Evolutionary conservation across 176 grass and related monocot genomes (phyloP), one percentile per base, ranked within the genome.

Genomic region (Triticum timopheevii): DNA sequence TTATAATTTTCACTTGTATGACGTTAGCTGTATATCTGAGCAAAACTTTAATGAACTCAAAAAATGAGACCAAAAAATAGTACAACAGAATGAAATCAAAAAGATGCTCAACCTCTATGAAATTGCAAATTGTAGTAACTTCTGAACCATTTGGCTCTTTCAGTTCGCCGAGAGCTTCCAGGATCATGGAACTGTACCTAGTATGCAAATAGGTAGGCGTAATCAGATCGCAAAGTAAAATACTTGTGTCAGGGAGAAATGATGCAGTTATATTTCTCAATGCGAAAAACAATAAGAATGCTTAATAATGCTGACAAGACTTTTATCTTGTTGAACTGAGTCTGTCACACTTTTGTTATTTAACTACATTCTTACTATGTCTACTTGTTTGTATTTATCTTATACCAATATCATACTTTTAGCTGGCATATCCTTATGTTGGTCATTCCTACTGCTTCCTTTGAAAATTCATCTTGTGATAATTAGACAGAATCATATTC

Each of bases 121-220:
- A 92, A 67, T 68, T 65, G 77, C 10, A 85, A 79, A 99, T 96
- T 79, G 88, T 79, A 69, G 38, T 44, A 83, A 94, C 62, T 23
- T 93, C 92, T 84, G 89, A 87, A 82, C 97, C 97, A 81, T 93
- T 91, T 78, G 94, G 97, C 50, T 99, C 94, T 44, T 94, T 92
- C 73, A 99, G 73, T 75, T 87, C 87, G 24, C 33, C 76, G 66
- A 99, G 88, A 74, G 92, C 97, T 91, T 99, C 94, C 5, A 99
- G 59, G 83, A 99, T 91, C 84, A 96, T 88, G 20, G 87, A 71
- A 92, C 85, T 84, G 25, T 95, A 98, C 90, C 96, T 94, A 80
- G 84, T 61, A 73, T 56, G 75, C 34, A 92, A 64, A 74, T 76
- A 82, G 22, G 30, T 61, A 71, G 27, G 80, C 13, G 47, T 85